Evolutionary conservation across 164 flowering plant genomes (phyloP), one percentile per base, ranked within the genome.

Genomic region (Cinnamomum chago): DNA sequence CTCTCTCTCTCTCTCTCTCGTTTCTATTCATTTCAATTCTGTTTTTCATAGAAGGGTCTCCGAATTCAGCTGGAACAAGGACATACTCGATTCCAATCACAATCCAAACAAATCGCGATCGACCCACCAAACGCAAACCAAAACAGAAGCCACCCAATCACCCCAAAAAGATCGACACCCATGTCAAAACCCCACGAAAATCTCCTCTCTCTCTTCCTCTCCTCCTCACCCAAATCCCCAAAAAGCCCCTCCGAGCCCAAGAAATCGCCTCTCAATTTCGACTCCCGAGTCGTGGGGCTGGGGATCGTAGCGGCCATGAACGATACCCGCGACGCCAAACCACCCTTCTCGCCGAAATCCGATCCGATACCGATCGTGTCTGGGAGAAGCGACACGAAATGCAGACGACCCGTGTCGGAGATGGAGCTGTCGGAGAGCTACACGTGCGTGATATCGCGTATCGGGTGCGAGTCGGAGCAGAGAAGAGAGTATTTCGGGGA

Each of bases 401-500:
- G 71, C 47, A 62, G 73, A 68, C 82, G 72, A 65, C 30, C 77
- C 60, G 83, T 80, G 72, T 68, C 58, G 25, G 73, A 75, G 24
- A 76, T 77, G 82, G 88, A 85, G 81, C 13, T 77, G 55, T 85
- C 84, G 24, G 90, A 89, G 88, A 86, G 87, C 75, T 89, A 87
- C 47, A 87, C 90, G 4, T 85, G 90, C 64, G 92, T 89, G 76
- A 85, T 86, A 73, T 85, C 88, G 33, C 85, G 79, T 68, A 20
- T 79, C 25, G 90, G 87, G 68, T 72, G 77, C 35, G 79, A 78
- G 64, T 58, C 76, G 62, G 67, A 82, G 4, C 74, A 70, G 79
- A 86, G 85, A 50, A 71, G 76, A 0, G 92, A 87, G 75, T 87
- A 84, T 30, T 85, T 83, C 70, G 84, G 50, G 28, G 70, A 30